Base-by-base conservation (phyloP, 2,329 filamentous ascomycete species). In the Gyromitra esculenta region DNA sequence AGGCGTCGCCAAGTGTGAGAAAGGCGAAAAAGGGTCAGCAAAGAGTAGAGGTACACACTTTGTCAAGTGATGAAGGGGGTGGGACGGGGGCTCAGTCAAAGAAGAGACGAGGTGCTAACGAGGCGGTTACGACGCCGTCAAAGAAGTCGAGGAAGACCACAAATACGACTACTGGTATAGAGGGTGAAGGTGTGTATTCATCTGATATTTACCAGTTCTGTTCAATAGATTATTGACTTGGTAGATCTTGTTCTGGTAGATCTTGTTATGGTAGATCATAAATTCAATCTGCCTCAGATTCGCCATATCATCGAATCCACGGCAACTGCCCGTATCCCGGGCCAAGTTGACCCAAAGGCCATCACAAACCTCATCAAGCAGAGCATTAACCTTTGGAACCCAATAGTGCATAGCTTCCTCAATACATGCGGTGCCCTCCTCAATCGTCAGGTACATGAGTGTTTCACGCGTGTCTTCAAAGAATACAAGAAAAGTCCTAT, bases 321-420 rank as follows among this genome's bases (percentile, higher is more conserved):
- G 13, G 71, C 73, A 2, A 79, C 76, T 43, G 76, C 78, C 25
- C 70, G 71, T 1, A 80, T 81, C 8, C 80, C 80, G 1, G 78
- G 76, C 6, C 79, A 80, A n/a, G 79, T 81, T 2, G 79, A 80
- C 68, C 69, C 74, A 50, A 80, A 77, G 1, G 79, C 80, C 1
- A 74, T 80, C 11, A 75, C 78, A 31, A 78, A 75, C 1, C 35
- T 81, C 1, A 79, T 79, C 8, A 79, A 76, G 31, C 66, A 77
- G 57, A 74, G 76, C 15, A 71, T 81, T 8, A 48, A 65, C 13
- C 50, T 79, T 3, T 81, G 80, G 80, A 71, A 77, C 8, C 69
- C 56, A 6, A 75, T 77, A 8, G 64, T 81, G 4, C 48, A 66
- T 15, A 60, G 37, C 5, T 81, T 79, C 59, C 70, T 80, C 7